A percentile compares a stretch with the other conserved stretches of the same genome.
Conservation (phyloP, 345 rosid genomes). For the Draba incana region DNA sequence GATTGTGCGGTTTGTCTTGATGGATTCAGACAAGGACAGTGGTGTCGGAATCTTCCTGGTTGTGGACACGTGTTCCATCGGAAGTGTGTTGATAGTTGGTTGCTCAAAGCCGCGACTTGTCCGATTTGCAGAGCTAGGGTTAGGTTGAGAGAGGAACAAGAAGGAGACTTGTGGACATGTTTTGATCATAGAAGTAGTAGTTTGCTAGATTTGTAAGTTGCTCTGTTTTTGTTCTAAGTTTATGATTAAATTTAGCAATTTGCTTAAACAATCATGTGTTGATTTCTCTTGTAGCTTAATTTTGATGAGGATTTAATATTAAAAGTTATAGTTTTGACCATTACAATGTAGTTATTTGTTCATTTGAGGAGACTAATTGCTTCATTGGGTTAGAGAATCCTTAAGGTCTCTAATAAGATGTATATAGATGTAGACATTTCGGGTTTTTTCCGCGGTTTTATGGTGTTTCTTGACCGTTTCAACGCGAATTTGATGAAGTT, state of each 20-base stretch:
- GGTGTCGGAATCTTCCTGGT: constrained; percentile 68
- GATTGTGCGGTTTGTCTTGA: constrained; percentile 83
- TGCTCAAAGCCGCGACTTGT: constrained; percentile 68
- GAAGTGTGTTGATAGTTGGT: constrained; percentile 82
- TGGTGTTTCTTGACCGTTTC: constrained; percentile 25
- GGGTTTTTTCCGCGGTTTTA: background rate
- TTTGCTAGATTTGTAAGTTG: constrained; percentile 49
- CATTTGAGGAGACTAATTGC: constrained; percentile 1
- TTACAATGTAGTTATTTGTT: background rate
- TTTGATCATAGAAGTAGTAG: constrained; percentile 40
- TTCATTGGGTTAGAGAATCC: background rate
- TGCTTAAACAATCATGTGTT: background rate
- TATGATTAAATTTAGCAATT: background rate
- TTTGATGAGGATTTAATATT: background rate
- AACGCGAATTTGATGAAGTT: background rate
- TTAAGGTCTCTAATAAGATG: background rate
- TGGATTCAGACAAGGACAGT: constrained; percentile 67
- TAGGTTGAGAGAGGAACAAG: constrained; percentile 38
- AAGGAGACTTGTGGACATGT: constrained; percentile 32
- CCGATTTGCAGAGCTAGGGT: constrained; percentile 69
- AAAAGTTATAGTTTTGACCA: constrained; percentile 7
- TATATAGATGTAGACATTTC: constrained; percentile 11
- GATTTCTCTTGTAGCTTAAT: background rate
- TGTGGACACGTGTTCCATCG: constrained; percentile 85
- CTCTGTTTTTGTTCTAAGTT: constrained; percentile 4